Conservation (phyloP, 805 yeast species). For the Phaffomyces antillensis region DNA sequence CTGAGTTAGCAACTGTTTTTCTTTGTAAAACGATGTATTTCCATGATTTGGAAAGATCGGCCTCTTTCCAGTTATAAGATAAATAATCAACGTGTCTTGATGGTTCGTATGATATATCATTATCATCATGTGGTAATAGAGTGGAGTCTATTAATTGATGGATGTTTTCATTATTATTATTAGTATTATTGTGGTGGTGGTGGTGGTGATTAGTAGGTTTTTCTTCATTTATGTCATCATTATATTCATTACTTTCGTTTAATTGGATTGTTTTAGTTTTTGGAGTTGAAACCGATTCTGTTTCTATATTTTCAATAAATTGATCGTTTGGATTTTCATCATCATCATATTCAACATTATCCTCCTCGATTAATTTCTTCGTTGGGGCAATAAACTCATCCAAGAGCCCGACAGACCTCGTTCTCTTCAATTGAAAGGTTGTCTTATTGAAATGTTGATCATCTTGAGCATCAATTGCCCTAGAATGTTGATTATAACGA, state of each 20-base stretch:
- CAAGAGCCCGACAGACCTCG: slow-evolving; percentile 74
- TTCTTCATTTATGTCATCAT: slow-evolving; percentile 36
- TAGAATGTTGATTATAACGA: slow-evolving; percentile 17
- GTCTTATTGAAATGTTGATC: slow-evolving; percentile 64
- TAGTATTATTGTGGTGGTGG: too few species aligned
- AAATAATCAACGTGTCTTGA: slow-evolving; percentile 89
- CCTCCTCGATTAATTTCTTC: slow-evolving; percentile 28
- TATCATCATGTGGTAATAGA: slow-evolving; percentile 61
- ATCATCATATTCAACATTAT: slow-evolving; percentile 5
- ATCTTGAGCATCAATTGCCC: slow-evolving; percentile 59
- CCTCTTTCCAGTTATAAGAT: slow-evolving; percentile 93
- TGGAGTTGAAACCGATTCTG: slow-evolving; percentile 2
- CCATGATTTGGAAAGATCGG: slow-evolving; percentile 93
- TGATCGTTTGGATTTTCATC: slow-evolving; percentile 14
- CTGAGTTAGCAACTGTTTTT: slow-evolving; percentile 78
- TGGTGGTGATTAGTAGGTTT: slow-evolving; percentile 19
- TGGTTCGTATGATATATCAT: slow-evolving; percentile 73
- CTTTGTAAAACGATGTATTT: slow-evolving; percentile 79
- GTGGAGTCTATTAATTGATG: slow-evolving; percentile 4
- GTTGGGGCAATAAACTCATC: slow-evolving; percentile 59
- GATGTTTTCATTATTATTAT: too few species aligned
- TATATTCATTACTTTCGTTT: slow-evolving; percentile 12
- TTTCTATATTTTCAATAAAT: slow-evolving; percentile 20
- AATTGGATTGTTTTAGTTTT: slow-evolving; percentile 14
- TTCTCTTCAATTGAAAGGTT: slow-evolving; percentile 70